Evolutionary conservation across 805 yeast genomes (phyloP).

Genomic region (Nematodospora valgi): DNA sequence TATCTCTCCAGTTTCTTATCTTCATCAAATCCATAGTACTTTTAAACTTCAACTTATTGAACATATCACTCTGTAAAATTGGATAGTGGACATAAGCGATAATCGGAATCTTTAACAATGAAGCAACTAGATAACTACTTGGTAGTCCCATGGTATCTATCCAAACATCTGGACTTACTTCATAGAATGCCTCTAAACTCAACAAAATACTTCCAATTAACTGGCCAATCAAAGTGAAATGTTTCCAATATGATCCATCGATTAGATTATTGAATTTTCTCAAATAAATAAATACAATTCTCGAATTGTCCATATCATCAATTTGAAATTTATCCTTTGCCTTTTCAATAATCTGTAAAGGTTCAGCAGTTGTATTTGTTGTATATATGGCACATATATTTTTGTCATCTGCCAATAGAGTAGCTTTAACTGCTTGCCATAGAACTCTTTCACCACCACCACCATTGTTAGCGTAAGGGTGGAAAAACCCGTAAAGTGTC

Average conservation of each 20-base stretch:
- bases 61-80: constrained; percentile 84
- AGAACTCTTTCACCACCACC: constrained; percentile 98
- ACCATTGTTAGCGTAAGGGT: constrained; percentile 92
- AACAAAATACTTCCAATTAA: constrained; percentile 74
- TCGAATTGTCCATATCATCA: constrained; percentile 35
- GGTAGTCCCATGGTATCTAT: constrained; percentile 95
- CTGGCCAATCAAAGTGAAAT: constrained; percentile 82
- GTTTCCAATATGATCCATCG: constrained; percentile 70
- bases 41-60: constrained; percentile 48
- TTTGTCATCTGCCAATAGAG: constrained; percentile 46
- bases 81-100: constrained; percentile 95
- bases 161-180: constrained; percentile 82
- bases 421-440: constrained; percentile 86
- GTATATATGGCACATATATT: constrained; percentile 72
- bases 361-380: constrained; percentile 53
- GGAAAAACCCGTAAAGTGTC: constrained; percentile 79
- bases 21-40: constrained; percentile 17
- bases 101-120: constrained; percentile 66
- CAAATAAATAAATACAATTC: constrained; percentile 64
- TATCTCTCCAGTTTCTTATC: constrained; percentile 16
- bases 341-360: constrained; percentile 46
- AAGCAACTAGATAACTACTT: constrained; percentile 69
- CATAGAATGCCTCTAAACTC: constrained; percentile 64
- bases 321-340: constrained; percentile 58
- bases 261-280: constrained; percentile 52